A percentile compares a stretch with the other conserved stretches of the same genome.
phyloP scores from a whole-genome alignment of 495 filamentous ascomycete genomes.

The Neurospora sp. region DNA sequence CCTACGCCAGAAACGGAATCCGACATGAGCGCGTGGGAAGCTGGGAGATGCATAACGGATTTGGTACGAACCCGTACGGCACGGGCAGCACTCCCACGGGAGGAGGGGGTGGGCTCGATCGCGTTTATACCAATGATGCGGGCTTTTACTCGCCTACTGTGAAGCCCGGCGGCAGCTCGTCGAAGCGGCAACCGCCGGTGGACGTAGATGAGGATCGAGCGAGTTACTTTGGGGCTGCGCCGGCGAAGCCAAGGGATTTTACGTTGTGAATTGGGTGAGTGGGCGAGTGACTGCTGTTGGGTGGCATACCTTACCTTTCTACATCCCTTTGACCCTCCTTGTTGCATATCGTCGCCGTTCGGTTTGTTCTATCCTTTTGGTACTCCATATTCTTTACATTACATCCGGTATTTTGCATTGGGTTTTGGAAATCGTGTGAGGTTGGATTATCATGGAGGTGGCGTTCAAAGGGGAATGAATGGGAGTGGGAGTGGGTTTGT shows the following conservation, averaged over 20 bases:
- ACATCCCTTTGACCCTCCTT: not conserved
- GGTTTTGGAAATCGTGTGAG: not conserved
- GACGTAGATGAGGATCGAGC: conserved; percentile 2
- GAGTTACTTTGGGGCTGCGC: conserved; percentile 1
- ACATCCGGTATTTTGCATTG: not conserved
- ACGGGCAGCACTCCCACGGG: not conserved
- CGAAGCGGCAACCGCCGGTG: not conserved
- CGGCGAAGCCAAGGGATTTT: conserved; percentile 10
- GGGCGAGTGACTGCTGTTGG: not conserved
- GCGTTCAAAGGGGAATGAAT: not conserved
- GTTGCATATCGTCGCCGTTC: not conserved
- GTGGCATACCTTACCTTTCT: not conserved
- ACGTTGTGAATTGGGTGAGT: not conserved
- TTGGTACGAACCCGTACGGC: not conserved
- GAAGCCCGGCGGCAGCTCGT: not conserved
- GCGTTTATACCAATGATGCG: conserved; percentile 3
- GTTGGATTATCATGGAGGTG: not conserved
- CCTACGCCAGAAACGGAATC: conserved; percentile 19
- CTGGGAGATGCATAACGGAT: conserved; percentile 26
- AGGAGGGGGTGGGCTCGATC: too few relatives aligned
- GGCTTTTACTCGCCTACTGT: not conserved
- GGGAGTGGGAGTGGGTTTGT: not conserved
- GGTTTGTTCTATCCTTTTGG: not conserved
- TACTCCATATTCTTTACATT: not conserved
- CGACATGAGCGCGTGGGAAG: conserved; percentile 30